Evolutionary conservation across 768 basidiomycete species (phyloP).

Genomic region (Lanmaoa rubissima): DNA sequence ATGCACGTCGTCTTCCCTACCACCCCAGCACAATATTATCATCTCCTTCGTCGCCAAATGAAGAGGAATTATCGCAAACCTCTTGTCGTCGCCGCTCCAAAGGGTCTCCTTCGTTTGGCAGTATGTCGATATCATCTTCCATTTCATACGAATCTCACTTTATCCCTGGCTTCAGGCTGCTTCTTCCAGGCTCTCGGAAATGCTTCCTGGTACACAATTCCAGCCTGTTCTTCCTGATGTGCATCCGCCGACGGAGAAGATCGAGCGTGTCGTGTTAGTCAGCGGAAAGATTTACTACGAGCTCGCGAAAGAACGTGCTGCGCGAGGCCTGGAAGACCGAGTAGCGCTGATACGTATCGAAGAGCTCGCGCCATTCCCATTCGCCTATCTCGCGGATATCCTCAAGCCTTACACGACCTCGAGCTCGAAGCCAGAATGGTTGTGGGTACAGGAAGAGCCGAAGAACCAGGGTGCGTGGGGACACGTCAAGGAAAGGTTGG

Average conservation of each 20-base stretch:
- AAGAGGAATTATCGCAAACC: conserved; percentile 85
- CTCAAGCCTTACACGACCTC: conserved; percentile 46
- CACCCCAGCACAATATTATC: conserved; percentile 91
- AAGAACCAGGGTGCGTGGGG: conserved; percentile 81
- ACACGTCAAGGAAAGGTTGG: conserved; percentile 61
- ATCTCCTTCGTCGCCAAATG: conserved; percentile 85
- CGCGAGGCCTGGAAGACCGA: conserved; percentile 41
- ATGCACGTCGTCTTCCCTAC: conserved; percentile 86
- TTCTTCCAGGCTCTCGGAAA: conserved; percentile 60
- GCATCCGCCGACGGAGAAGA: conserved; percentile 33
- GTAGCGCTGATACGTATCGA: conserved; percentile 79
- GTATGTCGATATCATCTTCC: conserved; percentile 42
- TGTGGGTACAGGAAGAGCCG: conserved; percentile 88
- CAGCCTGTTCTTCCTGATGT: conserved; percentile 61
- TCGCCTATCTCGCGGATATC: conserved; percentile 45
- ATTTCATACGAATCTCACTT: neutral
- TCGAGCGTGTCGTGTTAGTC: conserved; percentile 68
- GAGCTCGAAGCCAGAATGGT: conserved; percentile 35
- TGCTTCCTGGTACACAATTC: conserved; percentile 61
- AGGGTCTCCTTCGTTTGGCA: conserved; percentile 73
- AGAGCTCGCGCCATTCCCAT: conserved; percentile 89
- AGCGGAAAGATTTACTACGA: conserved; percentile 91
- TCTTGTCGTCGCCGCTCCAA: conserved; percentile 80
- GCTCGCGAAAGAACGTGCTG: conserved; percentile 65
- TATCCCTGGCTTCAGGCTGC: conserved; percentile 53